Base-by-base conservation (phyloP, 2,329 filamentous ascomycete species). In the Fusarium algeriense region DNA sequence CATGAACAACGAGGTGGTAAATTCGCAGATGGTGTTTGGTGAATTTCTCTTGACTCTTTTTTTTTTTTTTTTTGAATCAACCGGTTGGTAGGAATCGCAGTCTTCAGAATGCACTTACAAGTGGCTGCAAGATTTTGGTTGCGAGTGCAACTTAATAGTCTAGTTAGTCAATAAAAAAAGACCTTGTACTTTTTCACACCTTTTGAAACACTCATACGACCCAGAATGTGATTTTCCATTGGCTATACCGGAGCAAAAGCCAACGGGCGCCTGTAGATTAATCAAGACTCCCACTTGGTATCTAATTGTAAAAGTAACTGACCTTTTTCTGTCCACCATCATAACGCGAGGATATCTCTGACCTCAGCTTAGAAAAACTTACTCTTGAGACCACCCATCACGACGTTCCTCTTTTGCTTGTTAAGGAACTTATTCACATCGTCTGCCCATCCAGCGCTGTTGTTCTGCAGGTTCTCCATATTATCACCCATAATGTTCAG, bases 361-460 rank as follows among this genome's bases (percentile, higher is more conserved):
- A 35, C 19, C 32, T 32, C 15, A 9, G 9, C 52, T 59, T 74
- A 82, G 58, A 82, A 81, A 52, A 90, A 90, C 75, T 90, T 90
- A 77, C 88, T 85, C 78, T 89, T 90, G 20, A 91, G 81, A 66
- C 87, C 85, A 2, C 94, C 93, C 73, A 97, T 82, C 17, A 97
- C 85, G 71, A 96, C 85, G 70, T 93, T 95, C 79, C 90, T 89
- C 87, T 98, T 98, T 84, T 98, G 95, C 82, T 91, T 91, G 63
- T 86, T 88, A 7, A 97, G 91, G 80, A 89, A 98, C 80, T 97
- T 98, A 76, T 89, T 92, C 56, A 97, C 94, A 78, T 97, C 95
- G 35, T 94, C 90, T 17, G 94, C 92, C 90, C 94, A 98, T 20
- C 90, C 92, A 60, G 90, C 89, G 78, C 93, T 97, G 73, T 91